Percentiles rank a stretch among this genome's conserved stretches.
phyloP scores from a whole-genome alignment of 2,329 filamentous ascomycete genomes.

The Botrytis paeoniae region DNA sequence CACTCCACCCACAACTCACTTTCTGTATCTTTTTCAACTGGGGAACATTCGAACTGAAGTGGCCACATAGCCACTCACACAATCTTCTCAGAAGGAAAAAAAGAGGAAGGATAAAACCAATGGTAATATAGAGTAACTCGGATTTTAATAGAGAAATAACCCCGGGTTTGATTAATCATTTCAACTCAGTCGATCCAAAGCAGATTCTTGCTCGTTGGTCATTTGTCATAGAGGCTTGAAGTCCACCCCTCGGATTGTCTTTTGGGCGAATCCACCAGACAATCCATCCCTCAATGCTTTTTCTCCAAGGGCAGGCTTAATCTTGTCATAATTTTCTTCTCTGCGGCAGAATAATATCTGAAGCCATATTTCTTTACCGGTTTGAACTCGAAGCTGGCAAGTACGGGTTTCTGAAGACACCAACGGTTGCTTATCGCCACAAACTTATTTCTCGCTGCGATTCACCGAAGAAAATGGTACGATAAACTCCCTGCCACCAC shows the following conservation, averaged over 20 bases:
- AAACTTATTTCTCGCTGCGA: too few relatives aligned
- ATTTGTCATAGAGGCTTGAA: not conserved
- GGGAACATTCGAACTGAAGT: not conserved
- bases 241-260: too few relatives aligned
- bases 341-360: too few relatives aligned
- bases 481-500: slow-evolving; percentile 33
- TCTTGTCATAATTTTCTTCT: too few relatives aligned
- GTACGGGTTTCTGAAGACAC: too few relatives aligned
- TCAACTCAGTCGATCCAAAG: not conserved
- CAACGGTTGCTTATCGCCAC: too few relatives aligned
- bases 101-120: too few relatives aligned
- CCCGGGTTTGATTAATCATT: accelerated
- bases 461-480: slow-evolving; percentile 16
- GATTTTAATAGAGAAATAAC: not conserved
- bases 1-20: not conserved
- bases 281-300: too few relatives aligned
- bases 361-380: too few relatives aligned
- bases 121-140: not conserved
- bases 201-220: not conserved
- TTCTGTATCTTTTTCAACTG: not conserved
- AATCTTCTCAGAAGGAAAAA: accelerated
- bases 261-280: too few relatives aligned
- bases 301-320: too few relatives aligned
- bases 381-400: too few relatives aligned
- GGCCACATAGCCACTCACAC: accelerated